Evolutionary conservation across 257 asterid genomes (phyloP).

Genomic region (Oldenlandia corymbosa): DNA sequence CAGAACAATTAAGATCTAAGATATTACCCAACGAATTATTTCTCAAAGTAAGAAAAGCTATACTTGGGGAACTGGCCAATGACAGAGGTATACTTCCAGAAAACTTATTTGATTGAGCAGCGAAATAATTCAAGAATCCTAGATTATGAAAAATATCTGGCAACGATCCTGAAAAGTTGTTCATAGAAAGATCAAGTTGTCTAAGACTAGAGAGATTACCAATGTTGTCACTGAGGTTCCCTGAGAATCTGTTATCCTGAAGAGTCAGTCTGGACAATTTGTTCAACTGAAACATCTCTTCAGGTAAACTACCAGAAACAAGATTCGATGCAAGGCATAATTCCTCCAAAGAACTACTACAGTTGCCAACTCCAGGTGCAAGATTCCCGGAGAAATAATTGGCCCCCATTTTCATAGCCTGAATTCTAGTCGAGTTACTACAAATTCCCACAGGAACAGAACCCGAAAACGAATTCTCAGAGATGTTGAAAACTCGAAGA

Average conservation of each 20-base stretch:
- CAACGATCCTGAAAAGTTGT: constrained; percentile 2
- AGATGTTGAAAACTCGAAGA: background rate
- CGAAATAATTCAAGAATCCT: background rate
- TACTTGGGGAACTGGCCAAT: background rate
- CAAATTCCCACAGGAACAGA: background rate
- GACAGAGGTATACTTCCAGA: constrained; percentile 5
- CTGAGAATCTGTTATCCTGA: background rate
- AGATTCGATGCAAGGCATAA: background rate
- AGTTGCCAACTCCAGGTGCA: background rate
- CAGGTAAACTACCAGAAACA: constrained; percentile 2
- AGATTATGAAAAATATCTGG: constrained; percentile 2
- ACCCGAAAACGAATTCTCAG: background rate
- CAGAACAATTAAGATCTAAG: constrained; percentile 1
- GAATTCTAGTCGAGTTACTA: background rate
- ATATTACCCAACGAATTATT: constrained; percentile 3
- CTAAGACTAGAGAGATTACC: constrained; percentile 7
- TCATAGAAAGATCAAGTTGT: constrained; percentile 5
- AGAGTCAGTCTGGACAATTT: background rate
- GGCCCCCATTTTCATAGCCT: background rate
- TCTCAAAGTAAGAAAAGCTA: constrained; percentile 1
- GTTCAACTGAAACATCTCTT: background rate
- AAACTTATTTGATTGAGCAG: constrained; percentile 1
- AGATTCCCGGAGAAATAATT: background rate
- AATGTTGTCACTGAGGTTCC: constrained; percentile 3
- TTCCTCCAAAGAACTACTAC: background rate